Evolutionary conservation across 345 rosid species (phyloP).

Genomic region (Geranium brycei): DNA sequence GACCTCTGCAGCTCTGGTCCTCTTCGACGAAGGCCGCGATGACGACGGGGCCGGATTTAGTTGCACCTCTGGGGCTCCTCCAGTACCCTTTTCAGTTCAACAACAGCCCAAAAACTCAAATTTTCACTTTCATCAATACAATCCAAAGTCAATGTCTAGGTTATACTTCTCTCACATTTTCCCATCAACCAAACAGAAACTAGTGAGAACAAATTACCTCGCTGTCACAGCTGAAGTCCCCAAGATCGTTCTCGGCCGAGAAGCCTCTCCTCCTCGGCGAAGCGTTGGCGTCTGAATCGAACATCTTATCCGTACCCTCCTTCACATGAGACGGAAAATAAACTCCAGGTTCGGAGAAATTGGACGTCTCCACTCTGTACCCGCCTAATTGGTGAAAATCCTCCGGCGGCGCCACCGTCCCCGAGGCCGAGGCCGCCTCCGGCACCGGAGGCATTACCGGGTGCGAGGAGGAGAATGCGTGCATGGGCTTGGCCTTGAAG

Average conservation of each 20-base stretch:
- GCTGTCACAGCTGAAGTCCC: constrained; percentile 34
- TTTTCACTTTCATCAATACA: neutral
- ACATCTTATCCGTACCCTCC: too few species aligned
- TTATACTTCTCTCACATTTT: neutral
- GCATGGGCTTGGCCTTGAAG: too few species aligned
- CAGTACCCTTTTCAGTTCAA: constrained; percentile 21
- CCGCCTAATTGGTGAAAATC: constrained; percentile 9
- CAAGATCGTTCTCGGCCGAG: constrained; percentile 19
- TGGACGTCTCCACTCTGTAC: constrained; percentile 6
- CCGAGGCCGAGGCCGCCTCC: constrained; percentile 1
- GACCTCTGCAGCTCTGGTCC: constrained; percentile 61
- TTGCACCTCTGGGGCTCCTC: constrained; percentile 20
- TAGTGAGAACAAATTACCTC: constrained; percentile 16
- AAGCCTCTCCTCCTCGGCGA: constrained; percentile 11
- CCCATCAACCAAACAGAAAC: neutral
- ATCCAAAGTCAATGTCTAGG: too few species aligned
- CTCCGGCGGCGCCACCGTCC: constrained; percentile 3
- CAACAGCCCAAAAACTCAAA: neutral
- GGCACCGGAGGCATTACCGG: constrained; percentile 9
- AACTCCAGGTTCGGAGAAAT: neutral
- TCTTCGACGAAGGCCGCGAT: constrained; percentile 37
- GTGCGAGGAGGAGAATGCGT: constrained; percentile 6
- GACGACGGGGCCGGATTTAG: constrained; percentile 14
- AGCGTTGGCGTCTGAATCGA: neutral
- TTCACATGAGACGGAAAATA: too few species aligned